A percentile compares a stretch with the other conserved stretches of the same genome.
Conservation (phyloP, 805 yeast genomes). For the Yarrowia keelungensis region DNA sequence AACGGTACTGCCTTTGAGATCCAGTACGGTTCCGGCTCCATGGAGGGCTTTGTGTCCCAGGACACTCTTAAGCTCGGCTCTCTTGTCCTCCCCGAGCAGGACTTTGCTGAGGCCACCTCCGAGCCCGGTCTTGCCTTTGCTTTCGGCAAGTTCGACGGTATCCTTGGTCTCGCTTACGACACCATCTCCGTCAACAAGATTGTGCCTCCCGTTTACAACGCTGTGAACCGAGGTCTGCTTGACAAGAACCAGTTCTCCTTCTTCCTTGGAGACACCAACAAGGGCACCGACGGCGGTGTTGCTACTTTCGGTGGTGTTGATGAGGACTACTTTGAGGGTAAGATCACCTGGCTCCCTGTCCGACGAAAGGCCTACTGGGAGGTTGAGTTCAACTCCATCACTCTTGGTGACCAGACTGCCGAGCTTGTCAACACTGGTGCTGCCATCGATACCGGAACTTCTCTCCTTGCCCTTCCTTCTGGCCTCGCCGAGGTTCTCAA, state of each 20-base stretch:
- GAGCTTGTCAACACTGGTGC: conserved; percentile 86
- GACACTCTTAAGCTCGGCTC: conserved; percentile 85
- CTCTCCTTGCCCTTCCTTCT: conserved; percentile 92
- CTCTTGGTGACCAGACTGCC: conserved; percentile 92
- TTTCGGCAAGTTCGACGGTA: conserved; percentile 98
- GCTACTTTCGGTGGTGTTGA: conserved; percentile 97
- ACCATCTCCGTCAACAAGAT: conserved; percentile 86
- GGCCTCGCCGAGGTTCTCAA: conserved; percentile 95
- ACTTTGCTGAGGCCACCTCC: conserved; percentile 94
- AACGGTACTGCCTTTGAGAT: conserved; percentile 88
- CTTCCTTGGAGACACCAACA: conserved; percentile 80
- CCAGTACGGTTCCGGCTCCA: conserved; percentile 89
- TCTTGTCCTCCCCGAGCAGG: conserved; percentile 83
- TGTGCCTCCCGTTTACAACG: conserved; percentile 94
- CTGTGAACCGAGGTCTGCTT: conserved; percentile 77
- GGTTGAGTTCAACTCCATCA: conserved; percentile 88
- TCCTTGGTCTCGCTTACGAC: conserved; percentile 92
- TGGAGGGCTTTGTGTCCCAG: conserved; percentile 90
- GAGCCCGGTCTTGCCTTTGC: conserved; percentile 99
- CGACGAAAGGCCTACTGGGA: conserved; percentile 99
- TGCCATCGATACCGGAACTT: conserved; percentile 98
- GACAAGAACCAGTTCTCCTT: conserved; percentile 89
- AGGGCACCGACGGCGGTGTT: conserved; percentile 78
- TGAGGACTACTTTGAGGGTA: conserved; percentile 74
- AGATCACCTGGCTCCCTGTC: conserved; percentile 94